Conservation (phyloP, 768 basidiomycete genomes). For the Trametes coccinea region DNA sequence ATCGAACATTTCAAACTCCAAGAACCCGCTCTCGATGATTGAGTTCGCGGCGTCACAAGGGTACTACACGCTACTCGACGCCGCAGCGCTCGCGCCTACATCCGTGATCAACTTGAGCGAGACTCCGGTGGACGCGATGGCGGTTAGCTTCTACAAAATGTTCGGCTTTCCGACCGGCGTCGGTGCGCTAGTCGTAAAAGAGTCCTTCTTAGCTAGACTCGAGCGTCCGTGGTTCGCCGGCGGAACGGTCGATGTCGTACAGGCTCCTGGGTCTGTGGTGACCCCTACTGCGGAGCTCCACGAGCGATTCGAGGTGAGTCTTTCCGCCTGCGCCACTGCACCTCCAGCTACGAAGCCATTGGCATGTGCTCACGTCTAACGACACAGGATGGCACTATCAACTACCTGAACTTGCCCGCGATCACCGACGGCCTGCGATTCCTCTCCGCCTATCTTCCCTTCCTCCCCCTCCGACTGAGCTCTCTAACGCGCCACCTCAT, state of each 20-base stretch:
- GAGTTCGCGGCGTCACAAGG: conserved; percentile 66
- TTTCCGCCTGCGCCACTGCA: background rate
- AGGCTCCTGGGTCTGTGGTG: conserved; percentile 72
- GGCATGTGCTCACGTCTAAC: conserved; percentile 15
- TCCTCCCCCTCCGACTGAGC: conserved; percentile 74
- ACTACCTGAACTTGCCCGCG: conserved; percentile 76
- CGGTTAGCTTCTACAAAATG: conserved; percentile 87
- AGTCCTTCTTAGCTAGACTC: conserved; percentile 59
- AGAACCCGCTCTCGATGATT: conserved; percentile 65
- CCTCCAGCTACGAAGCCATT: background rate
- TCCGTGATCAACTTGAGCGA: conserved; percentile 65
- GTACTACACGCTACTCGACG: conserved; percentile 77
- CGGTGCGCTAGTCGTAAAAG: conserved; percentile 75
- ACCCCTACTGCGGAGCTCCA: conserved; percentile 59
- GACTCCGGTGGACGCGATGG: conserved; percentile 77
- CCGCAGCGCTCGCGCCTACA: conserved; percentile 77
- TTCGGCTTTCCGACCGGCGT: conserved; percentile 87
- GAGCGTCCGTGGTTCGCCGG: conserved; percentile 85
- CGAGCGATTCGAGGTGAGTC: conserved; percentile 76
- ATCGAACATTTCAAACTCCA: conserved; percentile 81
- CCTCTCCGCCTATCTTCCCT: conserved; percentile 75
- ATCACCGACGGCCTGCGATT: conserved; percentile 78
- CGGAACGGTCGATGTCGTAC: conserved; percentile 79
- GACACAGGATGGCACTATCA: conserved; percentile 81
- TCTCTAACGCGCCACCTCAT: conserved; percentile 65